Percentiles rank a stretch among this genome's conserved stretches.
phyloP scores from a whole-genome alignment of 352 stramenopile species.

The Phytophthora vignae region DNA sequence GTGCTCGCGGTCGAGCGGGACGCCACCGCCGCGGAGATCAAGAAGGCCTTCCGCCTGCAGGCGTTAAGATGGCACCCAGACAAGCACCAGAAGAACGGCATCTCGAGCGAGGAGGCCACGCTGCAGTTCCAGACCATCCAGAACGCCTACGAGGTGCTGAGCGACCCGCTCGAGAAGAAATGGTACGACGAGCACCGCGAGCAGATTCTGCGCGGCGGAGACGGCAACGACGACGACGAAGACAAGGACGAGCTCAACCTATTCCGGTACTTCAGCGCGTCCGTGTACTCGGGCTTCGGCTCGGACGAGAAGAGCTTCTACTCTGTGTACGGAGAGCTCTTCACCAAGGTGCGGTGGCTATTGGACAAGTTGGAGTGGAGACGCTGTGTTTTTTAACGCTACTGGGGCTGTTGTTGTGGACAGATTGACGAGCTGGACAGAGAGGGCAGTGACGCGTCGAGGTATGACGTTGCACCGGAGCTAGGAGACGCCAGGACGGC shows the following conservation, averaged over 20 bases:
- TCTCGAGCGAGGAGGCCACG: constrained; percentile 80
- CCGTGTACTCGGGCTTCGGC: constrained; percentile 83
- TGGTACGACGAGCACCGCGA: constrained; percentile 92
- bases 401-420: constrained; percentile 2
- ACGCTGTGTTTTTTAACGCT: background rate
- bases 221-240: constrained; percentile 41
- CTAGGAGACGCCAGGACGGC: constrained; percentile 54
- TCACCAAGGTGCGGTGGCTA: constrained; percentile 56
- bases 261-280: constrained; percentile 82
- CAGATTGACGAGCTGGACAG: constrained; percentile 80
- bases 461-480: constrained; percentile 39
- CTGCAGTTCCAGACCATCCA: constrained; percentile 88
- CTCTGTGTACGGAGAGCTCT: constrained; percentile 74
- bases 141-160: constrained; percentile 88
- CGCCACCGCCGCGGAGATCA: constrained; percentile 62
- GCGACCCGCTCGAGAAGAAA: constrained; percentile 85
- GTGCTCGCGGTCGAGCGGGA: constrained; percentile 76
- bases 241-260: constrained; percentile 70
- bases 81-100: constrained; percentile 80
- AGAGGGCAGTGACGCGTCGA: constrained; percentile 29
- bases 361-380: background rate
- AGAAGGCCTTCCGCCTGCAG: constrained; percentile 81
- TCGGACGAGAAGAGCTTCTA: constrained; percentile 82
- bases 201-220: constrained; percentile 82
- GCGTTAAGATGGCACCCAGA: constrained; percentile 88